Conservation (phyloP, 306 rosid genomes). For the Delonix regia region DNA sequence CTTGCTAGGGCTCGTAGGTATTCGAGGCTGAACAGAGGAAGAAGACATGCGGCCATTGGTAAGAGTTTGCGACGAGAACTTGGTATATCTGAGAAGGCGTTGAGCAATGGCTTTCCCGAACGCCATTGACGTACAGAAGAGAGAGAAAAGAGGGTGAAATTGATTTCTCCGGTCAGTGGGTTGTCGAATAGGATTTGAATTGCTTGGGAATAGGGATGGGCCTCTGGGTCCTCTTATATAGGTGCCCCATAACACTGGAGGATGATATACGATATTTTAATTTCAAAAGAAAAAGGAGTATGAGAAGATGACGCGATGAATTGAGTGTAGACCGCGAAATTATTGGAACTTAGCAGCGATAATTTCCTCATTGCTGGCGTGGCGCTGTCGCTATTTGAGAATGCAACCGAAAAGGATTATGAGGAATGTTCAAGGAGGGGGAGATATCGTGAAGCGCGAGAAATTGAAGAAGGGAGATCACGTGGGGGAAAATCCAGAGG, state of each 20-base stretch:
- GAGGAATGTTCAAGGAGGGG: neutral
- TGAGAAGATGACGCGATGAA: constrained; percentile 18
- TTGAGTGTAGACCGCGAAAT: neutral
- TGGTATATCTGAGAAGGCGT: constrained; percentile 63
- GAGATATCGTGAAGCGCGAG: constrained; percentile 7
- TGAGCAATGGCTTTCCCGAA: constrained; percentile 67
- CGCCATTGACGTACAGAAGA: constrained; percentile 57
- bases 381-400: neutral
- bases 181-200: neutral
- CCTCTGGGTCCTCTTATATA: constrained; percentile 41
- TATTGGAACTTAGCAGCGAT: neutral
- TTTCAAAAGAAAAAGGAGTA: neutral
- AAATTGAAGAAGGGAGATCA: constrained; percentile 18
- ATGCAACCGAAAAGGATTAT: neutral
- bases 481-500: neutral
- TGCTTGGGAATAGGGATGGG: constrained; percentile 11
- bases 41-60: constrained; percentile 69
- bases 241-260: constrained; percentile 53
- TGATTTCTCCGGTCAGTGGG: neutral
- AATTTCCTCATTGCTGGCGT: neutral
- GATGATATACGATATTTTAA: neutral
- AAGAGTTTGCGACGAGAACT: constrained; percentile 52
- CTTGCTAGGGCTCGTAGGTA: constrained; percentile 34
- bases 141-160: neutral
- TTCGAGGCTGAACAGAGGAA: constrained; percentile 44